phyloP scores from a whole-genome alignment of 495 filamentous ascomycete species.

The Aspergillus steynii region DNA sequence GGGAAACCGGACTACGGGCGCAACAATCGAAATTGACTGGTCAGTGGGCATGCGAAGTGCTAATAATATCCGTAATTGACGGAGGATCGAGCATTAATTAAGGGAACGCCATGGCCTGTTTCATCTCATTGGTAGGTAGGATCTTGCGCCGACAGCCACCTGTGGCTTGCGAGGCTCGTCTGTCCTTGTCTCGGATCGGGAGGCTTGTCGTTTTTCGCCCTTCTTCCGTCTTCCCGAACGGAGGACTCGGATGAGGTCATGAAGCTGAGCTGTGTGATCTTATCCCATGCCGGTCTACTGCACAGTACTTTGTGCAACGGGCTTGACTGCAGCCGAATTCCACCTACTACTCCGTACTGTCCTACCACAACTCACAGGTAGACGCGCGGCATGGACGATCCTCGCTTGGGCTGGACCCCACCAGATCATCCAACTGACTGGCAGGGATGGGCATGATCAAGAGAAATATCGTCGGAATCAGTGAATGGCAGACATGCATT shows the following conservation, averaged over 20 bases:
- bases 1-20: conserved; percentile 1
- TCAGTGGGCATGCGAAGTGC: background rate
- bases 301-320: background rate
- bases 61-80: background rate
- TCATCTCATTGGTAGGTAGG: background rate
- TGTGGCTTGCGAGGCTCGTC: background rate
- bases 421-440: conserved; percentile 9
- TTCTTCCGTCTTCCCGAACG: too few relatives aligned
- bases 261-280: too few relatives aligned
- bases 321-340: background rate
- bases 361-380: conserved; percentile 3
- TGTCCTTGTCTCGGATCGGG: background rate
- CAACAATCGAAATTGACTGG: background rate
- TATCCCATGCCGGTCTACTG: background rate
- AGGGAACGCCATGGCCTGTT: background rate
- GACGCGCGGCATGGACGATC: conserved; percentile 29
- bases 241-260: background rate
- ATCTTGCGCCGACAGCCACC: background rate
- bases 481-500: background rate
- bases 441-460: conserved; percentile 3
- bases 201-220: background rate
- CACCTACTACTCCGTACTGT: too few relatives aligned
- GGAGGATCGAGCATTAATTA: background rate
- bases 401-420: conserved; percentile 14
- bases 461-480: background rate